Evolutionary conservation across 2,329 filamentous ascomycete species (phyloP), one percentile per base, ranked within the genome.

Genomic region (Boeremia exigua): DNA sequence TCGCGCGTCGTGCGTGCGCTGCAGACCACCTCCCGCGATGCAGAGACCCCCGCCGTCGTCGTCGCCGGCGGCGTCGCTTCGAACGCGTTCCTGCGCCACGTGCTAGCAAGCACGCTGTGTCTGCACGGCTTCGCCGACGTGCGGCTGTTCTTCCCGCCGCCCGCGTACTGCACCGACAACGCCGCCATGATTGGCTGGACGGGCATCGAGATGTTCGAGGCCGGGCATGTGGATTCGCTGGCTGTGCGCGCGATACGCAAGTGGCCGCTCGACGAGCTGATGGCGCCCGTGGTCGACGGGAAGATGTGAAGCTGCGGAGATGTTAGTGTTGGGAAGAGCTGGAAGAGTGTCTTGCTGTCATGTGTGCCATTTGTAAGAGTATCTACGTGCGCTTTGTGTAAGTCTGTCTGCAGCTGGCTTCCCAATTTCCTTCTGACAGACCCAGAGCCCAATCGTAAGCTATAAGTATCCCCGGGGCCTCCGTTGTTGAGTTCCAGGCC

Each of bases 161-260:
- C 85, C 9, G 80, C 82, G 37, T 81, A 94, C 48, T 98, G 95
- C 71, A 97, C 92, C 0, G 95, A 99, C 70, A 98, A 99, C 75
- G 95, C 95, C 11, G 91, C 92, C 43, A 99, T 99, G 95, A 93
- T 98, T 72, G 94, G 89, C 1, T 98, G 95, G 94, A 82, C 93
- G 1, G 95, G 89, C 0, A 83, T 93, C 62, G 93, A 98, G 77
- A 97, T 99, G 93, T 97, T 85, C 69, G 84, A 90, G 74, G 86
- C 84, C 1, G 93, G 94, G 0, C 93, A 72, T 39, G 57, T 30
- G 7, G 61, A 71, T 46, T 27, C 59, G 4, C 59, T 73, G 34
- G 60, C 33, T 17, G 73, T 75, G 28, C 63, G 73, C 7, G 70
- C 72, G 9, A 56, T 75, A 33, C 68, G 74, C 11, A 75, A 75